Percentiles rank a stretch among this genome's conserved stretches.
Conservation (phyloP, 1,139 yeast genomes). For the Lodderomyces beijingensis region DNA sequence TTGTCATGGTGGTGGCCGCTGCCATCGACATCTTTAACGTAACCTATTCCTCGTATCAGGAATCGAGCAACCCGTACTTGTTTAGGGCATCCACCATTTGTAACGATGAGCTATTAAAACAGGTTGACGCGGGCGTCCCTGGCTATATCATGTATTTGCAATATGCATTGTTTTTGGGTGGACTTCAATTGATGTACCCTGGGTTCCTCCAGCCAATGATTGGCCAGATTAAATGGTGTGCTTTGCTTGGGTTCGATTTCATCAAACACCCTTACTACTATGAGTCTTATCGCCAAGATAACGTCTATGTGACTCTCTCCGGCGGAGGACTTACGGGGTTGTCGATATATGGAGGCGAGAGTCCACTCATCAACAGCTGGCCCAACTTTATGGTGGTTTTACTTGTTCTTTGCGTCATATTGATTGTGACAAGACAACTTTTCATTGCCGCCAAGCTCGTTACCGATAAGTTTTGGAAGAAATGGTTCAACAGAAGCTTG, state of each 20-base stretch:
- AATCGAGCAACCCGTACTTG: conserved; percentile 54
- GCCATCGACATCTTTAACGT: conserved; percentile 41
- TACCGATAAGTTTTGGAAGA: conserved; percentile 13
- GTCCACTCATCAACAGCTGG: conserved; percentile 33
- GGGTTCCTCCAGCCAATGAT: conserved; percentile 61
- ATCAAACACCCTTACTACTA: conserved; percentile 6
- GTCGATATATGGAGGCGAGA: conserved; percentile 24
- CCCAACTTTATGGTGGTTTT: conserved; percentile 38
- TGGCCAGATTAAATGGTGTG: conserved; percentile 34
- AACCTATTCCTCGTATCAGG: conserved; percentile 56
- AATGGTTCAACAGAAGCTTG: conserved; percentile 5
- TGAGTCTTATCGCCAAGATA: conserved; percentile 16
- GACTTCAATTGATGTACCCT: conserved; percentile 55
- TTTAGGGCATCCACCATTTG: conserved; percentile 60
- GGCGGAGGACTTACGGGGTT: conserved; percentile 31
- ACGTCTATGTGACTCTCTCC: conserved; percentile 32
- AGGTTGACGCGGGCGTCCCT: conserved; percentile 52
- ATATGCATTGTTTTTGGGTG: conserved; percentile 54
- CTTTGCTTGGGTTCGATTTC: conserved; percentile 29
- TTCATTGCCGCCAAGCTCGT: conserved; percentile 18
- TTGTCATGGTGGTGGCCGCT: conserved; percentile 39
- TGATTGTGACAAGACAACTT: conserved; percentile 18
- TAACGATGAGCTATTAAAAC: conserved; percentile 52
- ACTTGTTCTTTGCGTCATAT: conserved; percentile 16
- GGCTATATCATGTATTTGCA: conserved; percentile 52